Conservation (phyloP, 73 alveolate species). For the Effrenium voratum region DNA sequence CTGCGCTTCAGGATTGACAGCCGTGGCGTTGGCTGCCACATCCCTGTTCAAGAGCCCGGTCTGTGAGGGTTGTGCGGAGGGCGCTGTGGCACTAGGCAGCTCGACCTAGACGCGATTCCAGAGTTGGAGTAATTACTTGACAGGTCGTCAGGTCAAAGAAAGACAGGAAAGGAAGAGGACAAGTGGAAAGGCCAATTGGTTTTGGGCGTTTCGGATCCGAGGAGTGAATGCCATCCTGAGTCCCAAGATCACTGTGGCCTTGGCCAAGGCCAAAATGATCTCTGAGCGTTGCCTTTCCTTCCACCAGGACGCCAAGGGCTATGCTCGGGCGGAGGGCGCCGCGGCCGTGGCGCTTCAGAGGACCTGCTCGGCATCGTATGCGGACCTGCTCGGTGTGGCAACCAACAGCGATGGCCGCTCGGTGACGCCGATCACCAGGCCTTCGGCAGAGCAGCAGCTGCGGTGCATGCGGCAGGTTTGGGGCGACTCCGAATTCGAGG, state of each 20-base stretch:
- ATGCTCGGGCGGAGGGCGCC: conserved; percentile 15
- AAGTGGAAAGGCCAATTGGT: background rate
- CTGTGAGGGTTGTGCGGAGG: background rate
- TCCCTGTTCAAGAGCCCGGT: background rate
- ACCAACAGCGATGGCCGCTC: background rate
- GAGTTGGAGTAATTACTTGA: background rate
- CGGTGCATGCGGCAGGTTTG: background rate
- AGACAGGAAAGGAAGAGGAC: too few species aligned
- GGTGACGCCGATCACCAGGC: background rate
- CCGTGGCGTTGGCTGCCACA: background rate
- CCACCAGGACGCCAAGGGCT: background rate
- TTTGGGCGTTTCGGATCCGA: background rate
- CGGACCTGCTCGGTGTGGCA: background rate
- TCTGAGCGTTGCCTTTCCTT: background rate
- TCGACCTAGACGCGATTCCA: background rate
- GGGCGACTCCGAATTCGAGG: background rate
- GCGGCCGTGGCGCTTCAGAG: background rate
- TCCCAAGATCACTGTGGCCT: background rate
- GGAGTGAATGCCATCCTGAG: background rate
- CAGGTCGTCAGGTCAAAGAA: background rate
- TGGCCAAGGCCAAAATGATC: background rate
- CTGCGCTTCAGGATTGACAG: conserved; percentile 9
- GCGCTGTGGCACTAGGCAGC: background rate
- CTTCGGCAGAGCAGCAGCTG: background rate
- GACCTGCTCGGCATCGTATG: background rate